These are phyloP conservation scores for Solanum clarkiae DNA, from an alignment of 257 asterid species.

Conservation along the genomic window DNA sequence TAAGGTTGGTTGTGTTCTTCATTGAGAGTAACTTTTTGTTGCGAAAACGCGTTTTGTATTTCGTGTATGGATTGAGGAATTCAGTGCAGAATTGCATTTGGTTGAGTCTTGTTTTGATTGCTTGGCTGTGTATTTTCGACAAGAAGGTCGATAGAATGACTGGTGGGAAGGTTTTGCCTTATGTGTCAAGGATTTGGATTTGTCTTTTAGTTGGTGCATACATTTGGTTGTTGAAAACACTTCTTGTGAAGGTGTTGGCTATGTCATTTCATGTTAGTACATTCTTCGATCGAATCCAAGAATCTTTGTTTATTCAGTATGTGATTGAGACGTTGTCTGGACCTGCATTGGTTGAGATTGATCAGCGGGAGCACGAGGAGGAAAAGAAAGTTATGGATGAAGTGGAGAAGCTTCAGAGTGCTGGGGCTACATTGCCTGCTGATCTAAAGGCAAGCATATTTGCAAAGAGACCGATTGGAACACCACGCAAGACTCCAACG, in stretches of 20 bases:
- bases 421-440: conserved; percentile 61
- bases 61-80: conserved; percentile 71
- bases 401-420: conserved; percentile 62
- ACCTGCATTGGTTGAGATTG: conserved; percentile 53
- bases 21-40: conserved; percentile 55
- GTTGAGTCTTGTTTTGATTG: conserved; percentile 64
- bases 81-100: conserved; percentile 84
- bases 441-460: conserved; percentile 55
- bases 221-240: conserved; percentile 69
- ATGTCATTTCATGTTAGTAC: conserved; percentile 77
- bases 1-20: conserved; percentile 47
- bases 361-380: conserved; percentile 42
- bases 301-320: conserved; percentile 66
- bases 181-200: conserved; percentile 62
- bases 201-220: conserved; percentile 70
- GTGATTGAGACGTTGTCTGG: conserved; percentile 62
- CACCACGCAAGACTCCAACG: conserved; percentile 40
- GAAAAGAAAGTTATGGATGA: conserved; percentile 62
- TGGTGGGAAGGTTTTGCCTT: conserved; percentile 22
- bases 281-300: conserved; percentile 76
- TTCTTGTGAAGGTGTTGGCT: conserved; percentile 78
- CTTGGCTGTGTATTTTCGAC: conserved; percentile 70
- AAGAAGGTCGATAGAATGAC: conserved; percentile 40
- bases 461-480: conserved; percentile 26
- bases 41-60: conserved; percentile 66